Percentiles rank a stretch among this genome's conserved stretches.
Conservation (phyloP, 2,329 filamentous ascomycete genomes). For the Monilinia aucupariae region DNA sequence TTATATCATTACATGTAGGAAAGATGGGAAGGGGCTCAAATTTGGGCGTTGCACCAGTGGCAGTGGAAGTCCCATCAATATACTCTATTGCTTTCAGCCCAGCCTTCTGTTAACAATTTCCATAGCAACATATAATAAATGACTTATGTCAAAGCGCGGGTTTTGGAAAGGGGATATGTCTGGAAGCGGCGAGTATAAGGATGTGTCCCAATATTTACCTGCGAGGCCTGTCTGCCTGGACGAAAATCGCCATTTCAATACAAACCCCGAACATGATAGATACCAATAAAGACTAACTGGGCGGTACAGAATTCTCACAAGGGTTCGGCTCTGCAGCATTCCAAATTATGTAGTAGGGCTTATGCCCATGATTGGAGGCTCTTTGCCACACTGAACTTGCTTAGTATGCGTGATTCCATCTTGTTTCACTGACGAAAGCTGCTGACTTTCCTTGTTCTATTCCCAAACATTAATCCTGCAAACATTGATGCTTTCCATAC, state of each 20-base stretch:
- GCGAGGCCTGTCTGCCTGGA: background rate
- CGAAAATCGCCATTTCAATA: background rate
- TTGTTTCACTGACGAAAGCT: background rate
- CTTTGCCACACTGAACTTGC: background rate
- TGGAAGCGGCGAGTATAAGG: background rate
- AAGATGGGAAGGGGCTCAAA: background rate
- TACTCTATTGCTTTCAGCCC: background rate
- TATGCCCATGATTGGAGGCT: background rate
- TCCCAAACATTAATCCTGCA: background rate
- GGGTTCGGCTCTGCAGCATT: background rate
- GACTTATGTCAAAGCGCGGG: background rate
- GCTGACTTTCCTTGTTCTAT: background rate
- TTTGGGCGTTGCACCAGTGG: background rate
- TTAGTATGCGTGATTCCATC: background rate
- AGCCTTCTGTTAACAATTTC: background rate
- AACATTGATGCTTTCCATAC: background rate
- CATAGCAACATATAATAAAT: background rate
- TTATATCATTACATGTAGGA: background rate
- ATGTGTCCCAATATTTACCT: background rate
- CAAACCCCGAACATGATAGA: background rate
- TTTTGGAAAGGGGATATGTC: background rate
- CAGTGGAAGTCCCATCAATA: background rate
- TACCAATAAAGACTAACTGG: background rate
- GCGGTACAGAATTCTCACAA: background rate
- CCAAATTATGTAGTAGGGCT: slow-evolving; percentile 1